Evolutionary conservation across 2,329 filamentous ascomycete species (phyloP).

Genomic region (Ophiostoma piceae): DNA sequence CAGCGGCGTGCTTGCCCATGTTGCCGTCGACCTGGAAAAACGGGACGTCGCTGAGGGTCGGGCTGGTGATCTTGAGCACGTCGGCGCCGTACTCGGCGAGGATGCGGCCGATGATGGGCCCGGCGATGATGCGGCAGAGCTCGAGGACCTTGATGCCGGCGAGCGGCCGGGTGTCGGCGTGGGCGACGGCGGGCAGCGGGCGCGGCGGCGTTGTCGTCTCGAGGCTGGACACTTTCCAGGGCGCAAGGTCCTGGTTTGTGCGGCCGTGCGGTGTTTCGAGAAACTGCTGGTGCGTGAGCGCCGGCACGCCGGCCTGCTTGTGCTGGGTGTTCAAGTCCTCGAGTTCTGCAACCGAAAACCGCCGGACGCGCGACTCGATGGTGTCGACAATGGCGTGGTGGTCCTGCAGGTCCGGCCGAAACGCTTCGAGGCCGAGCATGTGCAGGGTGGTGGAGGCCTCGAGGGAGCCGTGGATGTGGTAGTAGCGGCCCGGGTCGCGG

Average conservation of each 20-base stretch:
- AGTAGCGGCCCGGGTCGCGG: constrained; percentile 42
- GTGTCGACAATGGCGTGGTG: constrained; percentile 45
- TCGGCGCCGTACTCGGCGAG: constrained; percentile 43
- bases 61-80: constrained; percentile 43
- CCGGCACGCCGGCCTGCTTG: constrained; percentile 42
- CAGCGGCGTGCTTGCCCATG: constrained; percentile 44
- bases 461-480: constrained; percentile 50
- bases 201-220: constrained; percentile 46
- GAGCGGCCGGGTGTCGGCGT: constrained; percentile 34
- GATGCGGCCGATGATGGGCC: constrained; percentile 41
- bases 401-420: constrained; percentile 34
- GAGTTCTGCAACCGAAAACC: constrained; percentile 39
- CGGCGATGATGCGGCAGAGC: constrained; percentile 45
- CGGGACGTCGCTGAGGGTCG: constrained; percentile 40
- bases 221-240: constrained; percentile 43
- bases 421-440: constrained; percentile 43
- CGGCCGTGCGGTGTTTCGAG: constrained; percentile 36
- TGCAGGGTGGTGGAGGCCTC: constrained; percentile 40
- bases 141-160: constrained; percentile 48
- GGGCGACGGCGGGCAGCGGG: constrained; percentile 35
- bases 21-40: constrained; percentile 40
- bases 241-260: constrained; percentile 38
- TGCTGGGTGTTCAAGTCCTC: constrained; percentile 39
- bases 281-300: constrained; percentile 42
- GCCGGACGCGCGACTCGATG: constrained; percentile 46